Evolutionary conservation across 306 rosid species (phyloP), one percentile per base, ranked within the genome.

Genomic region (Herpetospermum pedunculosum): DNA sequence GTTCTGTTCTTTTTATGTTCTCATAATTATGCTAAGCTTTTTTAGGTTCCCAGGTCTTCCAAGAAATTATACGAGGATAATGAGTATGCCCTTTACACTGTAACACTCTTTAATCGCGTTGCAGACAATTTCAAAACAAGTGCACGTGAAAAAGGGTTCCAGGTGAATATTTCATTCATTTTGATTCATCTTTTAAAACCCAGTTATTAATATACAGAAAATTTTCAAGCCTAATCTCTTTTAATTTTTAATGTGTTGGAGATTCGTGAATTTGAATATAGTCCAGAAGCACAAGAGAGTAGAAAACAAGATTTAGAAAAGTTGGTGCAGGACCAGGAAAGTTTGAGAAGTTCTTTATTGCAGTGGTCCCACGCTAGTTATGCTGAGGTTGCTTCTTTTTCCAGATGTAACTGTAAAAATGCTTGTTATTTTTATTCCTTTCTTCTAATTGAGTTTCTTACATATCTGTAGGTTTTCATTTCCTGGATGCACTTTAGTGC

Each of bases 401-500:
- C 43, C 23, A 18, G 8, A 28, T 70, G 74, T 44, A 8, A 34
- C 38, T 47, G 29, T 70, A 18, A 46, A 68, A 25, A 14, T 26
- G 23, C 74, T 26, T 44, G 15, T 18, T 16, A 16, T 46, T 70
- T 32, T 70, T 26, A 16, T 69, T 68, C 73, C 40, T 7, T 59
- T 44, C 71, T 25, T 29, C 72, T 60, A 63, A 59, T 73, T n/a
- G 71, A 70, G 73, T 57, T 75, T 77, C 72, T 72, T 69, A 4
- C 29, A 44, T 15, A 68, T 52, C 53, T 77, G 60, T 70, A 92
- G 98, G 98, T 92, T 81, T 90, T 92, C 78, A 88, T 88, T 84
- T 90, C 98, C 81, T 90, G 92, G 98, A 92, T 92, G 98, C 98
- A 92, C 85, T 92, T 92, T 65, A 87, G 85, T 80, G 96, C 98